phyloP scores from a whole-genome alignment of 2,329 filamentous ascomycete species.

The Botrytis deweyae region DNA sequence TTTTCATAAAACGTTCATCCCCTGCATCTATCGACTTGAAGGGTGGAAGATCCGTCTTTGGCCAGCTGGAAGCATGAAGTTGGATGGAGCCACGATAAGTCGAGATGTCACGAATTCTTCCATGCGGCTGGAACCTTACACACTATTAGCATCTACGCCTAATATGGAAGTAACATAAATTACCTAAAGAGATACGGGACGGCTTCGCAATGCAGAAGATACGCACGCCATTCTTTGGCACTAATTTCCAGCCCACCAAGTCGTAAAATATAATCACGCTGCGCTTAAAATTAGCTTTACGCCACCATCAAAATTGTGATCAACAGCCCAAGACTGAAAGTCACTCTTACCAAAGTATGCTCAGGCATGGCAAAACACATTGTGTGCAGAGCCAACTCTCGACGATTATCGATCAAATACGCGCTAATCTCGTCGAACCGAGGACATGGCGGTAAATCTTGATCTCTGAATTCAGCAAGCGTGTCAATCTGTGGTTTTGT shows the following conservation, averaged over 20 bases:
- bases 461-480: background rate
- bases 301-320: background rate
- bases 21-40: background rate
- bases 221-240: conserved; percentile 22
- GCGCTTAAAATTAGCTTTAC: background rate
- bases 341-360: conserved; percentile 19
- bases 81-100: conserved; percentile 14
- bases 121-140: conserved; percentile 2
- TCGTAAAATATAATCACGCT: conserved; percentile 16
- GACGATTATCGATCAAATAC: conserved; percentile 18
- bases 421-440: conserved; percentile 14
- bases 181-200: conserved; percentile 7
- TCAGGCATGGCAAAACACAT: conserved; percentile 25
- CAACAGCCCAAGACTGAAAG: background rate
- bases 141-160: background rate
- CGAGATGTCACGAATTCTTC: background rate
- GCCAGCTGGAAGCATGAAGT: conserved; percentile 7
- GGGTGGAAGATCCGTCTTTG: background rate
- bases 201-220: conserved; percentile 17
- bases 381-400: conserved; percentile 22
- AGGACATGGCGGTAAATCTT: conserved; percentile 1
- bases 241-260: conserved; percentile 16
- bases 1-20: no score
- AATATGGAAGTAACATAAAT: background rate
- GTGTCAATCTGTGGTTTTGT: background rate